Evolutionary conservation across 345 rosid genomes (phyloP).

Genomic region (Eucalyptus cloeziana): DNA sequence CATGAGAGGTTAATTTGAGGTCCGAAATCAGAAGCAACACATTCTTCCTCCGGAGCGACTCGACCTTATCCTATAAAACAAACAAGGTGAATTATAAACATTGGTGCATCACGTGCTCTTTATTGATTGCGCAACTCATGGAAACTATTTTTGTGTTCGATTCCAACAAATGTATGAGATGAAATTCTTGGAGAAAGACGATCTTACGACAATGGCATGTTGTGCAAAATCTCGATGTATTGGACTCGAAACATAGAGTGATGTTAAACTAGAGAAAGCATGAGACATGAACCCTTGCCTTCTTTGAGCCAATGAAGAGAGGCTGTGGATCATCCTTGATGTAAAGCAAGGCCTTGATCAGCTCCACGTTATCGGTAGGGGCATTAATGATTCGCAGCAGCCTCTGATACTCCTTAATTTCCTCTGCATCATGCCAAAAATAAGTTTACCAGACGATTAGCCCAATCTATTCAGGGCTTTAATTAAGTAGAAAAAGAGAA

Average conservation of each 20-base stretch:
- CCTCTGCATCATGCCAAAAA: constrained; percentile 4
- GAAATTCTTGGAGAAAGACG: background rate
- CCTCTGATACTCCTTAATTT: constrained; percentile 16
- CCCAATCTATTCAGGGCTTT: background rate
- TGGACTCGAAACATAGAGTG: background rate
- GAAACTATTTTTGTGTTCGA: background rate
- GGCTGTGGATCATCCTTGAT: constrained; percentile 25
- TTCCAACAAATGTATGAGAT: background rate
- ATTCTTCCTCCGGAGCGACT: too few relatives aligned
- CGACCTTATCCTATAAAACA: too few relatives aligned
- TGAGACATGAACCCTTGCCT: constrained; percentile 11
- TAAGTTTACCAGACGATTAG: background rate
- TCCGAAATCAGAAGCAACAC: too few relatives aligned
- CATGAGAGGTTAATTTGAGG: too few relatives aligned
- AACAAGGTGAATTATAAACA: too few relatives aligned
- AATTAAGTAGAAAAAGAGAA: background rate
- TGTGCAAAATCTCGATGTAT: background rate
- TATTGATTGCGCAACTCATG: background rate
- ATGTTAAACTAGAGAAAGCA: background rate
- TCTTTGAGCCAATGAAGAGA: constrained; percentile 16
- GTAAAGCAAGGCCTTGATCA: constrained; percentile 24
- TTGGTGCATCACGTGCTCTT: too few relatives aligned
- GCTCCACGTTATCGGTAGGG: constrained; percentile 19
- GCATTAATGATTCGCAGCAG: constrained; percentile 6
- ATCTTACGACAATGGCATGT: background rate